Evolutionary conservation across 176 grass and related monocot genomes (phyloP).

Genomic region (Triticum turgidum): DNA sequence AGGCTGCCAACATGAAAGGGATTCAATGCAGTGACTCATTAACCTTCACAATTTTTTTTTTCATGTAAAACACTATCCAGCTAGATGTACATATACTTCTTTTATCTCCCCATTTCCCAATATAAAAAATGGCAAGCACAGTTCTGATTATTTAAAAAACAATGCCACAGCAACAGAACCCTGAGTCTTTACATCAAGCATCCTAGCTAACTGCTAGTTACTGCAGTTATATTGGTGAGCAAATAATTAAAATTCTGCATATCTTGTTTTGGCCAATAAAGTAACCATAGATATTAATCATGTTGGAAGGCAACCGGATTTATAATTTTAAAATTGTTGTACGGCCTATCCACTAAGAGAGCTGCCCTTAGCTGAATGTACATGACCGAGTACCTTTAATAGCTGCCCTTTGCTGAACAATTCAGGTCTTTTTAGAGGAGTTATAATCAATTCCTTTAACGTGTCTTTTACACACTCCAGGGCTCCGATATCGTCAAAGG

Average conservation of each 20-base stretch:
- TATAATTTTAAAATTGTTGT: background rate
- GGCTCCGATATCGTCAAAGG: conserved; percentile 81
- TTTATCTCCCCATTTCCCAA: background rate
- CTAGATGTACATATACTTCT: background rate
- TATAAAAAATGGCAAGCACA: background rate
- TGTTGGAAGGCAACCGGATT: background rate
- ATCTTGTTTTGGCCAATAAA: background rate
- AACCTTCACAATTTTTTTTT: background rate
- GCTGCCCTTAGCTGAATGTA: background rate
- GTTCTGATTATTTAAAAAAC: background rate
- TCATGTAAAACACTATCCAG: background rate
- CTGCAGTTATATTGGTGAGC: background rate
- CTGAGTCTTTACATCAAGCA: background rate
- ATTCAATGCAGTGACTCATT: background rate
- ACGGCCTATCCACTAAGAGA: background rate
- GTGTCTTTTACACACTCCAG: conserved; percentile 74
- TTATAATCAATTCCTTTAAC: conserved; percentile 69
- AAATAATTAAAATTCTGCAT: background rate
- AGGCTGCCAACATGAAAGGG: conserved; percentile 47
- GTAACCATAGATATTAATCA: background rate
- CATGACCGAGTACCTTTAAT: conserved; percentile 54
- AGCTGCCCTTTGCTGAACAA: conserved; percentile 69
- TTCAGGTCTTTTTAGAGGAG: conserved; percentile 81
- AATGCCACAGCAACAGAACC: background rate
- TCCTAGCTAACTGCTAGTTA: background rate